Evolutionary conservation across 202 grass and related monocot species (phyloP), one percentile per base, ranked within the genome.

Genomic region (Setaria italica): DNA sequence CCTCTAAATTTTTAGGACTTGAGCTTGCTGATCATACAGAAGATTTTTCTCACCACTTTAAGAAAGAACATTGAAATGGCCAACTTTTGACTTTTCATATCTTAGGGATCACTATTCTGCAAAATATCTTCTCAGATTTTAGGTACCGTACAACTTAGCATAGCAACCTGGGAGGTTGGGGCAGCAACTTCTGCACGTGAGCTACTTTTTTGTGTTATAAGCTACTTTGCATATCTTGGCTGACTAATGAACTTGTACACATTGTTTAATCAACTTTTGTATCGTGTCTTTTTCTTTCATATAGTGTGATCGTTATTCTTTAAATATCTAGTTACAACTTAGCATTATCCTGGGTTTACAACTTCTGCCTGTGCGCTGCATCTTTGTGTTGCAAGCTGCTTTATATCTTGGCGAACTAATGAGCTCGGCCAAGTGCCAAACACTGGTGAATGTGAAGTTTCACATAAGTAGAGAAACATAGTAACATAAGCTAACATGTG

Each of bases 141-240:
- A 74, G 9, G 37, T 53, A 4, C 1, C 32, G 46, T 50, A 17
- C 30, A 62, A 49, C 74, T 47, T 16, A 29, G 35, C 42, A 43
- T 74, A 58, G 35, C 74, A 25, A 21, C 4, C 11, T 54, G 30
- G 43, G 48, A 50, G 39, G 39, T 19, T 37, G 32, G 14, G 45
- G 55, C 12, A 20, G 47, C 49, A 34, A 85, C 60, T 63, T 62
- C n/a, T 66, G 50, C 62, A 19, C 72, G 51, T 83, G 57, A 85
- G 7, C 15, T 78, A 20, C 32, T 21, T 72, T 11, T 19, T 30
- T 80, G 20, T 11, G 5, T 65, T 50, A n/a, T n/a, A 63, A 69
- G 53, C n/a, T 67, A 57, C 67, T 72, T 9, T 42, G 34, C 34
- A 19, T 19, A n/a, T 82, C 8, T 66, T 53, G 9, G 51, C 60